Evolutionary conservation across 163 green algal species (phyloP).

Genomic region (Volvox carteri): DNA sequence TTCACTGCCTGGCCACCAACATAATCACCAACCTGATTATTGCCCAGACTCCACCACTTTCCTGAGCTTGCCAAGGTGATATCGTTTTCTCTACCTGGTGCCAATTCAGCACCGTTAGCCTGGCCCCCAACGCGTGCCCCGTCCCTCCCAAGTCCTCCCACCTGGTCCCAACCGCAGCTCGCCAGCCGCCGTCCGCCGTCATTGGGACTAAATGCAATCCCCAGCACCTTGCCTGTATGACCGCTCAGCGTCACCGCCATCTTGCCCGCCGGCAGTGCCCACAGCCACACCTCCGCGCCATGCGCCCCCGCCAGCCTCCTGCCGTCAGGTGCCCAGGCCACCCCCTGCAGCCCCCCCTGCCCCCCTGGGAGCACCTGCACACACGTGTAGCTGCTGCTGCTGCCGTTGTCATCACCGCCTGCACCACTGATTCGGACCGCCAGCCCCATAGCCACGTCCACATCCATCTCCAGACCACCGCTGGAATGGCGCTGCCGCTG

Average conservation of each 20-base stretch:
- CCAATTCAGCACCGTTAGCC: too few relatives aligned
- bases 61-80: too few relatives aligned
- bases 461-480: background rate
- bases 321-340: constrained; percentile 26
- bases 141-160: background rate
- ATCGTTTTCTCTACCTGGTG: too few relatives aligned
- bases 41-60: too few relatives aligned
- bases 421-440: background rate
- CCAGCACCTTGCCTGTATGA: constrained; percentile 30
- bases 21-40: too few relatives aligned
- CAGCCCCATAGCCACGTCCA: background rate
- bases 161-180: constrained; percentile 28
- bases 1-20: too few relatives aligned
- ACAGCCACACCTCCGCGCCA: constrained; percentile 53
- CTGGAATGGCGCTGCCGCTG: background rate
- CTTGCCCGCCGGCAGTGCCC: constrained; percentile 31
- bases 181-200: constrained; percentile 30
- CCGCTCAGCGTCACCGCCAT: background rate
- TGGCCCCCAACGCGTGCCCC: background rate
- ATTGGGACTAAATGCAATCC: background rate
- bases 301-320: constrained; percentile 25
- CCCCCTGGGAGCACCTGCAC: background rate
- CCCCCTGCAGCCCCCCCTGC: constrained; percentile 1
- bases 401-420: background rate
- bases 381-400: background rate